These are phyloP conservation scores for Linnemannia schmuckeri DNA, from an alignment of 192 early-diverging fungal genomes.

Conservation along the genomic window DNA sequence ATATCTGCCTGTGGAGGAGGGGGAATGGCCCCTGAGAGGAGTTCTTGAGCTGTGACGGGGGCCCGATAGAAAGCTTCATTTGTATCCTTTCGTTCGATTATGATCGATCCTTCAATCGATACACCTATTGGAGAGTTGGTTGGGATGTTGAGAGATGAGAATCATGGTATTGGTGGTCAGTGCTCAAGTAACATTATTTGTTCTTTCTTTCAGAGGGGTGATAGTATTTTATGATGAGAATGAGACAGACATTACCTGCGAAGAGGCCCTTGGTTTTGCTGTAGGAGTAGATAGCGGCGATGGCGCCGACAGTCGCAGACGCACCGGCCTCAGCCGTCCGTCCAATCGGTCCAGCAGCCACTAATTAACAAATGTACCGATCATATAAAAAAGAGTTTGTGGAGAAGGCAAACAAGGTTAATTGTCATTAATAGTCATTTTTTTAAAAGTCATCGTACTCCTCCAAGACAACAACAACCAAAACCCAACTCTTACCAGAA, in stretches of 20 bases:
- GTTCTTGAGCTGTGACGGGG: constrained; percentile 79
- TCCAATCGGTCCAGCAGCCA: constrained; percentile 91
- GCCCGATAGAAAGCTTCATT: constrained; percentile 85
- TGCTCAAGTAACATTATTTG: too few relatives aligned
- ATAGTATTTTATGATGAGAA: too few relatives aligned
- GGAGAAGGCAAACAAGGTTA: background rate
- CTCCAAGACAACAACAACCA: too few relatives aligned
- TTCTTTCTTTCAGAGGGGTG: too few relatives aligned
- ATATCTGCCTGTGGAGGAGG: constrained; percentile 83
- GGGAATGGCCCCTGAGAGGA: constrained; percentile 77
- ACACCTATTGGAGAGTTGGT: constrained; percentile 36
- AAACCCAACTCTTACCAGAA: constrained; percentile 40
- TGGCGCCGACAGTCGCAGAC: constrained; percentile 69
- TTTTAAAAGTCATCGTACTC: too few relatives aligned
- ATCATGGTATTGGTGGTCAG: too few relatives aligned
- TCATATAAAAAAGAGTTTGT: background rate
- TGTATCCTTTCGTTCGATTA: constrained; percentile 85
- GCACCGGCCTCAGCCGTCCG: constrained; percentile 88
- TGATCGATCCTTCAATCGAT: constrained; percentile 76
- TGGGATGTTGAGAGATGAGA: too few relatives aligned
- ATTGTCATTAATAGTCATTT: too few relatives aligned
- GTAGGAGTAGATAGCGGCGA: constrained; percentile 94
- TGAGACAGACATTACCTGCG: constrained; percentile 67
- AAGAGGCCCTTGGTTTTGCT: constrained; percentile 92
- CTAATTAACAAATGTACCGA: constrained; percentile 23